Evolutionary conservation across 768 basidiomycete genomes (phyloP), one percentile per base, ranked within the genome.

Genomic region (Kwoniella sp.): DNA sequence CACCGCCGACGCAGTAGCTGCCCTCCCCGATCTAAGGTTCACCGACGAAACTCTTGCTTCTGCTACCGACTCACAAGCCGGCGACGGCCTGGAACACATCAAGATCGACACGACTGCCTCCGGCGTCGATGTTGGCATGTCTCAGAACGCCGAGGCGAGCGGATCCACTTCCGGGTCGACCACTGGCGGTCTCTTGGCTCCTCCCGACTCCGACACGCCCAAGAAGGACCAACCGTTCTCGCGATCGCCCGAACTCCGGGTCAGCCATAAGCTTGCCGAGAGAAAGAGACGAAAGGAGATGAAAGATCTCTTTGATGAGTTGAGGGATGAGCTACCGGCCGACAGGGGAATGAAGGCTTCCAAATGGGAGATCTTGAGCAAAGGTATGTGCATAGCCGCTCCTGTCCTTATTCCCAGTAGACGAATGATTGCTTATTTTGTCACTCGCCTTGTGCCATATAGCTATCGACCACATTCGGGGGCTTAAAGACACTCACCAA

Each of bases 301-400:
- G 96, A 96, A 96, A 79, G 94, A 97, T 65, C 81, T 99, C 50
- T 98, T 98, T 77, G 96, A 99, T 72, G 96, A 99, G 79, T 82
- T 99, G 68, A 86, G 93, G 63, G 94, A 96, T 80, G 88, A 91
- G 74, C 83, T 99, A 26, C 96, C 96, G 1, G 89, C 89, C 57
- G 93, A 93, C 83, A 86, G 90, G 58, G 93, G 90, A 48, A 91
- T 93, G 88, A 98, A 98, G 78, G 90, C 92, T 22, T 93, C 91
- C 83, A 99, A 99, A 83, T 98, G 95, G 96, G 96, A 99, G 83
- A 97, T 97, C 67, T 82, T 99, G 34, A 94, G 89, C 82, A 95
- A 96, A 88, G 91, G 94, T 91, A 70, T 69, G 85, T 79, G 9
- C 13, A 23, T 56, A 45, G 11, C 11, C 59, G 48, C 26, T 20